Percentiles rank a stretch among this genome's conserved stretches.
Conservation (phyloP, 2,329 filamentous ascomycete genomes). For the Sporothrix humicola region DNA sequence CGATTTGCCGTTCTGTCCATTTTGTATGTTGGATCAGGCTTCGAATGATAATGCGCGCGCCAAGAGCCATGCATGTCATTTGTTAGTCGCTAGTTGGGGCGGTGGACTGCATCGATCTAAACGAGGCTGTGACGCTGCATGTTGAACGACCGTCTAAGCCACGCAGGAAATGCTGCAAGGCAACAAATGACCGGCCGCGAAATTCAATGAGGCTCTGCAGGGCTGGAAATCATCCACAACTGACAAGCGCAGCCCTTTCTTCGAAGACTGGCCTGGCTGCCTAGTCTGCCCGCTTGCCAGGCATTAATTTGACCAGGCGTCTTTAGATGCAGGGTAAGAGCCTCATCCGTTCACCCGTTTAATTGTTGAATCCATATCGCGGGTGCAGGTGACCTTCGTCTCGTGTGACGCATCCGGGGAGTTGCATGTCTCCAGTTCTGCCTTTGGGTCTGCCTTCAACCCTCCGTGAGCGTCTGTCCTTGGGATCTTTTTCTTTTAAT, state of each 20-base stretch:
- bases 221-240: background rate
- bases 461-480: background rate
- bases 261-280: background rate
- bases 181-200: background rate
- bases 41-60: background rate
- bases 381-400: background rate
- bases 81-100: background rate
- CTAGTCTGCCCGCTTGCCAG: background rate
- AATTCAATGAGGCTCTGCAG: background rate
- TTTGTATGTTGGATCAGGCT: no score
- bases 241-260: background rate
- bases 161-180: background rate
- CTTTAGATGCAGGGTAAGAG: background rate
- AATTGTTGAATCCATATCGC: background rate
- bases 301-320: background rate
- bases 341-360: conserved; percentile 13
- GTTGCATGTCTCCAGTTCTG: background rate
- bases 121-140: conserved; percentile 16
- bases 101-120: background rate
- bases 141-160: background rate
- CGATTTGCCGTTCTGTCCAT: background rate
- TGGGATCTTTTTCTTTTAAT: no score
- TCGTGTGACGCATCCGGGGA: background rate
- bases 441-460: background rate
- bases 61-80: conserved; percentile 15